Conservation (phyloP, 1,139 yeast species). For the Geotrichum reessii region DNA sequence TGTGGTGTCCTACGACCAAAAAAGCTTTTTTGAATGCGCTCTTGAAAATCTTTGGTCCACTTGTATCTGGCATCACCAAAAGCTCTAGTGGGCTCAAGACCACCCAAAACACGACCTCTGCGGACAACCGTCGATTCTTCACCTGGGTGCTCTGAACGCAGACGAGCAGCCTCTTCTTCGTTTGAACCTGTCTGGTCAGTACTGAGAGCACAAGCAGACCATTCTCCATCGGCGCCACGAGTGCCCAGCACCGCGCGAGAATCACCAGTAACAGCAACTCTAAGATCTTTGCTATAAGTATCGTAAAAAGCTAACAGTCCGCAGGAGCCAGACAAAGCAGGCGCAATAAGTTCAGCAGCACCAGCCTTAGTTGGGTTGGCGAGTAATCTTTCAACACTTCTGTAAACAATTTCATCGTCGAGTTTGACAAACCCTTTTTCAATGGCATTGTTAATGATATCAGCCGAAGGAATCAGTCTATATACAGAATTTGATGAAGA, state of each 20-base stretch:
- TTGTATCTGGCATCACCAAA: conserved; percentile 96
- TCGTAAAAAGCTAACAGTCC: conserved; percentile 84
- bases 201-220: conserved; percentile 85
- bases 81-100: conserved; percentile 93
- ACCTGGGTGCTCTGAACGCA: conserved; percentile 83
- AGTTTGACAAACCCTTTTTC: conserved; percentile 71
- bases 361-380: conserved; percentile 51
- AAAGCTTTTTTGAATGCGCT: conserved; percentile 63
- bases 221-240: conserved; percentile 50
- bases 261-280: conserved; percentile 95
- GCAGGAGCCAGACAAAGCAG: conserved; percentile 94
- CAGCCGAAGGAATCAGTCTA: conserved; percentile 56
- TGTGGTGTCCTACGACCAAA: conserved; percentile 82
- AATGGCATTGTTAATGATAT: conserved; percentile 72
- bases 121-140: conserved; percentile 78
- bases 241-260: conserved; percentile 88
- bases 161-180: conserved; percentile 76
- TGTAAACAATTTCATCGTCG: conserved; percentile 80
- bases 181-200: conserved; percentile 94
- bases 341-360: conserved; percentile 76
- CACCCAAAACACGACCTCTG: conserved; percentile 80
- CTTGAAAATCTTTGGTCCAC: conserved; percentile 71
- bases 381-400: conserved; percentile 63
- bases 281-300: conserved; percentile 60
- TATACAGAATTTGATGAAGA: conserved; percentile 32